phyloP scores from a whole-genome alignment of 1,284 basidiomycete species.

The Ustilago crameri region DNA sequence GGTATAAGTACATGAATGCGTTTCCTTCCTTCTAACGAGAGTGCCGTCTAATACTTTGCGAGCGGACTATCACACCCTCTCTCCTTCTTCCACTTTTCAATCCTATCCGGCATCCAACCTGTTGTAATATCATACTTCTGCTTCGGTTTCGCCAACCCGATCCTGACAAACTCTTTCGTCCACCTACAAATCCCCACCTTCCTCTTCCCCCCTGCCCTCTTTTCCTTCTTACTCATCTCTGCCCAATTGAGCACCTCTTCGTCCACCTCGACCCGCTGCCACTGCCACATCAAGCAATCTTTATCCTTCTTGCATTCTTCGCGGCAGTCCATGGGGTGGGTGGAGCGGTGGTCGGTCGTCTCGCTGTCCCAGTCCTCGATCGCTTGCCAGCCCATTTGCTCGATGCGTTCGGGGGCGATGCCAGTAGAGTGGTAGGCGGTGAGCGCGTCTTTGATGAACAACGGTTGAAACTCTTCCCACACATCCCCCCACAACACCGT shows the following conservation, averaged over 20 bases:
- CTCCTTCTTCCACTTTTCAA: constrained; percentile 17
- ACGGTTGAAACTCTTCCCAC: constrained; percentile 40
- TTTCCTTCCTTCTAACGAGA: too few relatives aligned
- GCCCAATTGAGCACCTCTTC: background rate
- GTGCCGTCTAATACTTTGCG: background rate
- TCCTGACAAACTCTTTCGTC: constrained; percentile 24
- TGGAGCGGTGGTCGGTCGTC: constrained; percentile 8
- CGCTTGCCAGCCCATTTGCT: constrained; percentile 32
- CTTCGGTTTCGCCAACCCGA: constrained; percentile 30
- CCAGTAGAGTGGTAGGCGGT: too few relatives aligned
- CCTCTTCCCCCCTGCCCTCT: background rate
- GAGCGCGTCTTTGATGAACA: constrained; percentile 7
- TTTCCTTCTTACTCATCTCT: background rate
- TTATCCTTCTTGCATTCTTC: constrained; percentile 3
- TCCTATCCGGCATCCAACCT: constrained; percentile 34
- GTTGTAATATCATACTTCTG: constrained; percentile 4
- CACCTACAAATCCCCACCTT: constrained; percentile 28
- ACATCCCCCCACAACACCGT: constrained; percentile 25
- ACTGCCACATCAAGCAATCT: constrained; percentile 35
- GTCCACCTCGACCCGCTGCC: constrained; percentile 1
- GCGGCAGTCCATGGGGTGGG: constrained; percentile 13
- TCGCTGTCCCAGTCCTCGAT: constrained; percentile 39
- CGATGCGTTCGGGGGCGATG: background rate
- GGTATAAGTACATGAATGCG: too few relatives aligned
- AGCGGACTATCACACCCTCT: constrained; percentile 3